phyloP scores from a whole-genome alignment of 2,329 filamentous ascomycete genomes.

The Balansia obtecta region DNA sequence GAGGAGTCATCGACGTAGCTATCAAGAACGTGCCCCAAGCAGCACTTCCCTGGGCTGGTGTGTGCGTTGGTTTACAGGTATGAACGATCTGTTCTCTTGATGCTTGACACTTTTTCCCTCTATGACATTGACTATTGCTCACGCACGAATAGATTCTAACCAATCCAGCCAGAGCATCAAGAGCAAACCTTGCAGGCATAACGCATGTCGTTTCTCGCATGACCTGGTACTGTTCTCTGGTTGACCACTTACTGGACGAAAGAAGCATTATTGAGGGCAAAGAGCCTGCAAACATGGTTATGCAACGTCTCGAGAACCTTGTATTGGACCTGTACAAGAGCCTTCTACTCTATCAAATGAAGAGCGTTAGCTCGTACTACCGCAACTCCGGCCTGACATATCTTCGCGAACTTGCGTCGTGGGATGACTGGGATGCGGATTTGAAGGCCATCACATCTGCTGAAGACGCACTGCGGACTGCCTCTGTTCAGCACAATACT shows the following conservation, averaged over 20 bases:
- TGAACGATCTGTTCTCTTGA: background rate
- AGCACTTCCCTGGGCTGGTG: constrained; percentile 8
- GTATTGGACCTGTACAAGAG: constrained; percentile 7
- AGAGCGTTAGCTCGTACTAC: constrained; percentile 8
- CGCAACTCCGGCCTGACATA: constrained; percentile 7
- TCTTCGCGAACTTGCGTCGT: constrained; percentile 6
- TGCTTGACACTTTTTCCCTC: background rate
- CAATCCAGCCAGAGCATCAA: constrained; percentile 6
- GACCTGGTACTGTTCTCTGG: constrained; percentile 8
- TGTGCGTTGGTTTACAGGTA: constrained; percentile 8
- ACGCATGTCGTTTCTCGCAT: constrained; percentile 8
- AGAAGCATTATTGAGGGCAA: constrained; percentile 6
- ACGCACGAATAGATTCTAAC: constrained; percentile 5
- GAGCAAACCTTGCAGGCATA: constrained; percentile 6
- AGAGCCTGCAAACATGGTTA: constrained; percentile 4
- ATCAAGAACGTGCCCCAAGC: constrained; percentile 8
- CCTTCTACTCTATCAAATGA: constrained; percentile 8
- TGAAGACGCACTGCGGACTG: constrained; percentile 6
- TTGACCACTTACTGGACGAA: constrained; percentile 7
- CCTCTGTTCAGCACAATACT: constrained; percentile 8
- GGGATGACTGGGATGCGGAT: constrained; percentile 6
- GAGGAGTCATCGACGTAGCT: constrained; percentile 7
- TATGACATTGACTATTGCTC: too few relatives aligned
- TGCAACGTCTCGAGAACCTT: constrained; percentile 5
- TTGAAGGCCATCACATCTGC: constrained; percentile 5